Evolutionary conservation across 352 stramenopile species (phyloP), one percentile per base, ranked within the genome.

Genomic region (Phytopythium litorale): DNA sequence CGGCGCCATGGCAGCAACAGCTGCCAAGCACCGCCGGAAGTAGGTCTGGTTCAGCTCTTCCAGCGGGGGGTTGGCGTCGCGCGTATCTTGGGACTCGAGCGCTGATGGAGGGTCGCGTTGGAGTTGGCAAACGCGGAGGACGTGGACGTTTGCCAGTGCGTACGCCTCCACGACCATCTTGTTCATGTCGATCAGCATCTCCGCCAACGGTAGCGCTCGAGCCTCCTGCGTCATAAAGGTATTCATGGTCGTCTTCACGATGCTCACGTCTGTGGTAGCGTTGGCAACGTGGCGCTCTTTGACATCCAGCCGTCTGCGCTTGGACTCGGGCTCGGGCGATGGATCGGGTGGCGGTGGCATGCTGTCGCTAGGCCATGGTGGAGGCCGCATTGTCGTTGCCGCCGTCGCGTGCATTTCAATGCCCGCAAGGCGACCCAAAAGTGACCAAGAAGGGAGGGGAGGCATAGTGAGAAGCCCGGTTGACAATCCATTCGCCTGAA

Each of bases 231-330:
- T 49, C 19, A 42, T 56, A 7, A 65, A 56, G 25, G 51, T 45
- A 25, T 60, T 65, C 37, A 65, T 16, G 19, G 12, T 51, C 3
- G 40, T 56, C 32, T 63, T 63, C n/a, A 63, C 57, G 15, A 63
- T 30, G 19, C 6, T 53, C 3, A 63, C 11, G 4, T 46, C 7
- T 15, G 30, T 62, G 43, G 30, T 11, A 4, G 11, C 28, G 45
- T 48, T 55, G 16, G 43, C 35, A 4, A 12, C 43, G 9, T n/a
- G 28, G 37, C 46, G 40, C 9, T 7, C 40, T 13, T 28, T 43
- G 13, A 61, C 56, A 13, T 62, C 46, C 28, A 6, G 33, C 7
- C 33, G 33, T 38, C 33, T 38, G 33, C 33, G 33, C 33, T 38
- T 38, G 0, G 11, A 8, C 11, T 38, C 33, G 33, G 7, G 33